Evolutionary conservation across 2,329 filamentous ascomycete genomes (phyloP).

Genomic region (Epichloe coenophiala): DNA sequence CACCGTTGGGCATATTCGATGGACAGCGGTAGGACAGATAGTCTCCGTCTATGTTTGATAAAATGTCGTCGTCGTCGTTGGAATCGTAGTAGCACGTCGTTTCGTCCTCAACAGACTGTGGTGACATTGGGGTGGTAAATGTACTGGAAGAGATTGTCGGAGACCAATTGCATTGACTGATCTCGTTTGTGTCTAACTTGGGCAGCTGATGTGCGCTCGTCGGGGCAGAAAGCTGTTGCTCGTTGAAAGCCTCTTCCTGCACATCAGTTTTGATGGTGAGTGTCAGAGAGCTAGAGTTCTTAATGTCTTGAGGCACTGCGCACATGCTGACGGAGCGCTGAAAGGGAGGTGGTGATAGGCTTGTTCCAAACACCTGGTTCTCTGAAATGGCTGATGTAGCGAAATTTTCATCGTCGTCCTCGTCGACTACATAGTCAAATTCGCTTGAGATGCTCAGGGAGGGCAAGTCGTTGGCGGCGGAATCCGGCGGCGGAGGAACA

Average conservation of each 20-base stretch:
- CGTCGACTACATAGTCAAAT: conserved; percentile 20
- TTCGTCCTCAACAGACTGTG: conserved; percentile 26
- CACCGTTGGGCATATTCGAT: conserved; percentile 6
- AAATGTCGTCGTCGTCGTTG: conserved; percentile 26
- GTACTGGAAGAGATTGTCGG: conserved; percentile 16
- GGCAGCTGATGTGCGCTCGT: conserved; percentile 6
- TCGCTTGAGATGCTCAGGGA: conserved; percentile 23
- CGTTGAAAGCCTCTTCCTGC: conserved; percentile 5
- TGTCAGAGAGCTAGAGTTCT: conserved; percentile 13
- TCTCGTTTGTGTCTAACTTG: conserved; percentile 12
- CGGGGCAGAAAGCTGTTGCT: conserved; percentile 10
- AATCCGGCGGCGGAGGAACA: conserved; percentile 15
- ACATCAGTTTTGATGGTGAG: conserved; percentile 11
- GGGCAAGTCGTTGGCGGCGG: conserved; percentile 17
- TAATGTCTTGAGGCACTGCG: conserved; percentile 8
- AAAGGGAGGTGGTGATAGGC: conserved; percentile 40
- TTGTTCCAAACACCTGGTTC: conserved; percentile 27
- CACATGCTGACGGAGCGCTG: conserved; percentile 22
- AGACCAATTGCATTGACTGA: conserved; percentile 12
- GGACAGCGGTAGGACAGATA: conserved; percentile 15
- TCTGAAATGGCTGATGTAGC: conserved; percentile 38
- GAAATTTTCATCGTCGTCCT: conserved; percentile 48
- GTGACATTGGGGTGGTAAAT: conserved; percentile 22
- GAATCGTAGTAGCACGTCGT: conserved; percentile 34
- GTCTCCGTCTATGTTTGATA: conserved; percentile 24